phyloP scores from a whole-genome alignment of 352 stramenopile genomes.

The Albugo candida region DNA sequence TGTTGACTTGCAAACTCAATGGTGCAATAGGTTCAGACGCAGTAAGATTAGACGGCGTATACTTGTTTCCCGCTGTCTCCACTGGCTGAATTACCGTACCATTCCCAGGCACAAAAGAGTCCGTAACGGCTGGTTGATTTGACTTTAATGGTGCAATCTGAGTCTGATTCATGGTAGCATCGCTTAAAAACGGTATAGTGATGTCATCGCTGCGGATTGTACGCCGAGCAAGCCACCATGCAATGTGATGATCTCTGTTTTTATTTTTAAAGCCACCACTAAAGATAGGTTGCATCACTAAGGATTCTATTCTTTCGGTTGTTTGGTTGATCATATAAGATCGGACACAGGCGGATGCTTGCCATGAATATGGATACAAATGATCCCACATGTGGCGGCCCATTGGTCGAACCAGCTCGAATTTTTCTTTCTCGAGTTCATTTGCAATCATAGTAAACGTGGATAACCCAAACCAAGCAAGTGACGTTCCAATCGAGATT shows the following conservation, averaged over 20 bases:
- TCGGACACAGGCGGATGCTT: conserved; percentile 21
- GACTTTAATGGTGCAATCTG: too few relatives aligned
- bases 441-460: conserved; percentile 14
- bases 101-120: too few relatives aligned
- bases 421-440: conserved; percentile 16
- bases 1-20: too few relatives aligned
- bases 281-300: conserved; percentile 36
- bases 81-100: too few relatives aligned
- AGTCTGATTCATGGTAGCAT: too few relatives aligned
- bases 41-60: too few relatives aligned
- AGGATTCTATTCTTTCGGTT: conserved; percentile 16
- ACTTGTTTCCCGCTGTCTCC: too few relatives aligned
- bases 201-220: conserved; percentile 12
- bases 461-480: conserved; percentile 12
- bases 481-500: conserved; percentile 4
- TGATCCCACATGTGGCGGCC: conserved; percentile 14
- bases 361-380: conserved; percentile 20
- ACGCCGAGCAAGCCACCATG: conserved; percentile 27
- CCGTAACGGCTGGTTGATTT: too few relatives aligned
- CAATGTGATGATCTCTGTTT: conserved; percentile 23
- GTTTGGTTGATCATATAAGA: conserved; percentile 17
- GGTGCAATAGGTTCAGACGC: too few relatives aligned
- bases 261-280: conserved; percentile 19
- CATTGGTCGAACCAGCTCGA: conserved; percentile 12
- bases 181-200: neutral